A percentile compares a stretch with the other conserved stretches of the same genome.
Evolutionary conservation across 139 green algal species (phyloP).

Genomic region (Tetraselmis striata): DNA sequence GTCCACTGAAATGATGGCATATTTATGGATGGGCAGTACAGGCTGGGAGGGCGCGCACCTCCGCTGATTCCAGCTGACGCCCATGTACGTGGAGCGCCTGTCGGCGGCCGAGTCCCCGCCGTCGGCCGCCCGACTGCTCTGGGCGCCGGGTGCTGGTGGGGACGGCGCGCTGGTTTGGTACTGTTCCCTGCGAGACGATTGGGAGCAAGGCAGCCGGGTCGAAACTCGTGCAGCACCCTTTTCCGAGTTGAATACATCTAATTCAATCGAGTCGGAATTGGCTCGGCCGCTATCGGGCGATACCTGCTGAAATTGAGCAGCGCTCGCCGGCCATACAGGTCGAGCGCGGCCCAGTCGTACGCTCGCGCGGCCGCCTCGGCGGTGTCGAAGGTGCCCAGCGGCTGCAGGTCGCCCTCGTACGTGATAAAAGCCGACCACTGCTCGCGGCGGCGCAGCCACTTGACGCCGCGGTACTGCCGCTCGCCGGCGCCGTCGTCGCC

Average conservation of each 20-base stretch:
- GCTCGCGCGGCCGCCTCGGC: conserved; percentile 1
- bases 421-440: not conserved
- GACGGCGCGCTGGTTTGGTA: not conserved
- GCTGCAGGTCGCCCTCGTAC: not conserved
- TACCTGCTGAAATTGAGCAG: conserved; percentile 6
- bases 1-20: too few species aligned
- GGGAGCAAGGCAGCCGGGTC: too few species aligned
- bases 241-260: too few species aligned
- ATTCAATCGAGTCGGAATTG: too few species aligned
- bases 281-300: too few species aligned
- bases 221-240: too few species aligned
- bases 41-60: not conserved
- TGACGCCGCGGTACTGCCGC: not conserved
- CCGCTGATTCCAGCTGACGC: not conserved
- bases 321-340: conserved; percentile 3
- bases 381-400: conserved; percentile 13
- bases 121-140: not conserved
- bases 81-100: not conserved
- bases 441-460: not conserved
- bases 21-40: too few species aligned
- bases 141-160: not conserved
- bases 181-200: not conserved
- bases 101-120: not conserved
- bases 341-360: conserved; percentile 8
- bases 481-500: not conserved